A percentile compares a stretch with the other conserved stretches of the same genome.
These are phyloP conservation scores for Lotmaria passim DNA, from an alignment of 208 protist species.

Conservation along the genomic window DNA sequence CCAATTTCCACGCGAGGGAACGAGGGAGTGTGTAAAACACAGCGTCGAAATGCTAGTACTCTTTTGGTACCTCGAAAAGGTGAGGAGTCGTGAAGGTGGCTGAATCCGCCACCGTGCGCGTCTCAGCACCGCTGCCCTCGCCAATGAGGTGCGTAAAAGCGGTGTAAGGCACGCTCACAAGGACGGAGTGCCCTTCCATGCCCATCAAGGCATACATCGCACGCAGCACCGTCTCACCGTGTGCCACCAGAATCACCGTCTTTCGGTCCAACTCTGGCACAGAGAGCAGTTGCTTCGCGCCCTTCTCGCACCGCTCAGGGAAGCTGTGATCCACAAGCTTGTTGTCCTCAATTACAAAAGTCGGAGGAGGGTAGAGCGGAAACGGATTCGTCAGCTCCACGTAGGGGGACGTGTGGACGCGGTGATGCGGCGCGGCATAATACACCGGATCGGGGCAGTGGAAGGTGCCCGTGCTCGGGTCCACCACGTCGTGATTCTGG, in stretches of 20 bases:
- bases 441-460: constrained; percentile 45
- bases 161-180: constrained; percentile 34
- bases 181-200: background rate
- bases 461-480: constrained; percentile 23
- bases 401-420: constrained; percentile 34
- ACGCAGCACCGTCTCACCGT: constrained; percentile 13
- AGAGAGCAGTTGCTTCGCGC: constrained; percentile 24
- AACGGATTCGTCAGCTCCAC: constrained; percentile 42
- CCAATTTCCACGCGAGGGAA: no score
- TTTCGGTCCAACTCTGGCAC: constrained; percentile 42
- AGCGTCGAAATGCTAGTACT: constrained; percentile 13
- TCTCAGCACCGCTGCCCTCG: constrained; percentile 14
- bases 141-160: constrained; percentile 29
- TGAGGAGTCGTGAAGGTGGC: constrained; percentile 33
- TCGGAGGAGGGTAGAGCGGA: constrained; percentile 36
- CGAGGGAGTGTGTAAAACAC: no score
- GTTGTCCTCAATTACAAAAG: constrained; percentile 29
- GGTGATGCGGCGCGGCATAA: constrained; percentile 32
- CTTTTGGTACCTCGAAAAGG: constrained; percentile 19
- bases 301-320: constrained; percentile 33
- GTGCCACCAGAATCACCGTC: background rate
- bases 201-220: constrained; percentile 35
- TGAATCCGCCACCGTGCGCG: constrained; percentile 18
- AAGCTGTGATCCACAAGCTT: constrained; percentile 41
- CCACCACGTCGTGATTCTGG: constrained; percentile 35